Evolutionary conservation across 2,329 filamentous ascomycete genomes (phyloP), one percentile per base, ranked within the genome.

Genomic region (Chrysoporthe deuterocubensis): DNA sequence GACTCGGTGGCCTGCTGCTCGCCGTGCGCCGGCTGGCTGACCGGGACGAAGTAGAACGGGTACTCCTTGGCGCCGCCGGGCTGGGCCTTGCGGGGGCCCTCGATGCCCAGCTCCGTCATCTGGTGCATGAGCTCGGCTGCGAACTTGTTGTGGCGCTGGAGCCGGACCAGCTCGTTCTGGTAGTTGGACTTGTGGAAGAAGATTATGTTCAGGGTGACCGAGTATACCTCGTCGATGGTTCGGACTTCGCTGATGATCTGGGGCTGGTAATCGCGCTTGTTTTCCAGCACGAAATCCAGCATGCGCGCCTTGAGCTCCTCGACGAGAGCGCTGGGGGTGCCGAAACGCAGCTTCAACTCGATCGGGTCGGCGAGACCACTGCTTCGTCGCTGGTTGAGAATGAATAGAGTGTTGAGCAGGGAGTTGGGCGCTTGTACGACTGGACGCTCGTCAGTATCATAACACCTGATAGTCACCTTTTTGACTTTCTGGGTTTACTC

Each of bases 131-230:
- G 83, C 70, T 96, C 93, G 71, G 92, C 94, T 72, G 96, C 94
- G 79, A 98, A 97, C 76, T 94, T 96, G 84, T 97, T 97, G 74
- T 96, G 92, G 21, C 95, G 89, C 73, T 92, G 92, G 2, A 98
- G 86, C 81, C 95, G 94, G 34, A 97, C 84, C 57, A 96, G 84
- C 77, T 98, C 95, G 76, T 97, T 97, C 77, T 98, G 95, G 87
- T 92, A 97, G 78, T 95, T 97, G 68, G 91, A 93, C 79, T 97
- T 97, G 86, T 97, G 97, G 83, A 97, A 97, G 83, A 97, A 97
- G 75, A 97, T 90, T 67, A 98, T 89, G 78, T 97, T 97, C 75
- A 97, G 86, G 4, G 90, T 94, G 75, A 97, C 90, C 6, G 91
- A 92, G 76, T 95, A 93, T 46, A 94, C 92, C 73, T 97, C 90